Percentiles rank a stretch among this genome's conserved stretches.
These are phyloP conservation scores for Aspergillus latus DNA, from an alignment of 2,329 filamentous ascomycete species.

Conservation along the genomic window DNA sequence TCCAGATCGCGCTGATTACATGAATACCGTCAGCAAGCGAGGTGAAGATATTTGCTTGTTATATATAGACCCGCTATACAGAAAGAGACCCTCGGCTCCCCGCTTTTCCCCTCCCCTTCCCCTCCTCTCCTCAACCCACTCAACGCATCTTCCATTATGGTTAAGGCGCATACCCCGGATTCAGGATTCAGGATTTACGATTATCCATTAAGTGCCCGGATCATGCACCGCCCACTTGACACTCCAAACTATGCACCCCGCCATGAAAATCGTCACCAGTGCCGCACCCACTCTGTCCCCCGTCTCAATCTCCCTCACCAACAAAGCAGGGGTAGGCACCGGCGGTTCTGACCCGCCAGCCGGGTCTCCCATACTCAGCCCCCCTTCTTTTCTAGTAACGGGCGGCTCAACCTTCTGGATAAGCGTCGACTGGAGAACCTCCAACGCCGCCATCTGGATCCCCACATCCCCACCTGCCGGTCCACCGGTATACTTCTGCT, in stretches of 20 bases:
- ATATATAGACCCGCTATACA: neutral
- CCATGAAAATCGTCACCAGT: constrained; percentile 42
- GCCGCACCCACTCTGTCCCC: constrained; percentile 46
- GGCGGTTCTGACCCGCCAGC: constrained; percentile 25
- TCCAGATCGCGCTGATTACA: no score
- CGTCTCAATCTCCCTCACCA: constrained; percentile 26
- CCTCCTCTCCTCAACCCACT: neutral
- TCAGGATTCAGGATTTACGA: neutral
- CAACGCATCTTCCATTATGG: no score
- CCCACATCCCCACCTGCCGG: constrained; percentile 34
- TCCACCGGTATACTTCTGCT: constrained; percentile 36
- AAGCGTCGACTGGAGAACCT: constrained; percentile 38
- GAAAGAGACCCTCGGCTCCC: neutral
- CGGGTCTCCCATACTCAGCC: constrained; percentile 36
- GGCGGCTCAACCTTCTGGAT: constrained; percentile 31
- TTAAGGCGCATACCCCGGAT: neutral
- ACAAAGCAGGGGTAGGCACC: constrained; percentile 12
- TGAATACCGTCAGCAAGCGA: neutral
- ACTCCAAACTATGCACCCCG: constrained; percentile 35
- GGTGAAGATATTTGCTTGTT: neutral
- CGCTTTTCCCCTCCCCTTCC: neutral
- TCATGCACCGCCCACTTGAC: constrained; percentile 40
- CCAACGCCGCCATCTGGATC: constrained; percentile 42
- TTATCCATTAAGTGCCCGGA: neutral
- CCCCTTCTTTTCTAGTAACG: constrained; percentile 31